These are phyloP conservation scores for Sclerotinia glacialis DNA, from an alignment of 2,329 filamentous ascomycete species.

Conservation along the genomic window DNA sequence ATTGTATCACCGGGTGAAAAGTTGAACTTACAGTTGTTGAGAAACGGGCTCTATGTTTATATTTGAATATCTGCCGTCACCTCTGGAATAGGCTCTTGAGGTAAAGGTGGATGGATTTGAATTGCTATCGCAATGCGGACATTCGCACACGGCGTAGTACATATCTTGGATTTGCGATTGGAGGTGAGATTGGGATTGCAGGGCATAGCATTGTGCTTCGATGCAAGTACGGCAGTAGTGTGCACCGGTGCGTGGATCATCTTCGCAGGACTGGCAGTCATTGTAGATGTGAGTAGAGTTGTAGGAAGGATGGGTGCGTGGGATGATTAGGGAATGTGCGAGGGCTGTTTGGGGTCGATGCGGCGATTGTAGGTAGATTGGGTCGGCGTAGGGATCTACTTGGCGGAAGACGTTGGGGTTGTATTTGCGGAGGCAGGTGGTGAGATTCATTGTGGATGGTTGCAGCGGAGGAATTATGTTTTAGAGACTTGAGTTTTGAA, in stretches of 20 bases:
- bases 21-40: constrained; percentile 16
- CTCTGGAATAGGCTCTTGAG: background rate
- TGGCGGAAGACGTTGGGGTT: constrained; percentile 17
- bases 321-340: background rate
- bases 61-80: background rate
- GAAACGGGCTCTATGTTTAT: background rate
- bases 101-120: background rate
- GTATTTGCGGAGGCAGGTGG: constrained; percentile 9
- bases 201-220: constrained; percentile 6
- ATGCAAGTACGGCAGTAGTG: constrained; percentile 16
- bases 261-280: constrained; percentile 19
- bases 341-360: background rate
- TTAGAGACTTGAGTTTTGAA: background rate
- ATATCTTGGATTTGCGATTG: constrained; percentile 9
- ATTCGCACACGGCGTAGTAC: constrained; percentile 17
- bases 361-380: constrained; percentile 10
- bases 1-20: background rate
- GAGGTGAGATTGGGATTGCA: background rate
- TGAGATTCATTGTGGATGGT: constrained; percentile 12
- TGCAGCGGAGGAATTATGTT: background rate
- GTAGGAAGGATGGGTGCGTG: constrained; percentile 5
- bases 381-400: background rate
- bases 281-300: constrained; percentile 5
- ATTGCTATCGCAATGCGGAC: constrained; percentile 17
- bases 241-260: constrained; percentile 18